phyloP scores from a whole-genome alignment of 2,329 filamentous ascomycete species.

The Thermochaetoides dissita region DNA sequence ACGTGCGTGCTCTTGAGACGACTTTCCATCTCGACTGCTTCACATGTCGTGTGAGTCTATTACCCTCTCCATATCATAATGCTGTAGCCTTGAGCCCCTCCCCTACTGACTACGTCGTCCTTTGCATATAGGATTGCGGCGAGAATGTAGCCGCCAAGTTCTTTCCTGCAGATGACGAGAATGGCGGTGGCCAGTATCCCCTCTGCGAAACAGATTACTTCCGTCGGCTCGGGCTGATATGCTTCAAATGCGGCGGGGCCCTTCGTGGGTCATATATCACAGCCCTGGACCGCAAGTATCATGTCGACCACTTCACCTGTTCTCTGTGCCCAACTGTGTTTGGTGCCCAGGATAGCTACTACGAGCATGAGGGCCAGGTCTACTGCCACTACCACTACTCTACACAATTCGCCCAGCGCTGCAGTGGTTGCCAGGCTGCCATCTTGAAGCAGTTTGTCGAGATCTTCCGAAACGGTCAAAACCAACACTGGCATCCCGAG shows the following conservation, averaged over 20 bases:
- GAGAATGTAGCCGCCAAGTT: conserved; percentile 98
- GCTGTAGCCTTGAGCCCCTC: background rate
- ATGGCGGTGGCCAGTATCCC: conserved; percentile 75
- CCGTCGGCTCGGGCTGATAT: conserved; percentile 75
- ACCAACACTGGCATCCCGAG: conserved; percentile 98
- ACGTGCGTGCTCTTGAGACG: conserved; percentile 82
- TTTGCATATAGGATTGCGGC: conserved; percentile 62
- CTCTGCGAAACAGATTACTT: conserved; percentile 98
- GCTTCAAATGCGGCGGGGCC: conserved; percentile 81
- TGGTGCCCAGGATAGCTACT: conserved; percentile 95
- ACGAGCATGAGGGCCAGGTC: conserved; percentile 90
- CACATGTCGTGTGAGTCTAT: conserved; percentile 68
- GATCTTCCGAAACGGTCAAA: conserved; percentile 93
- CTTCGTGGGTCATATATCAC: conserved; percentile 96
- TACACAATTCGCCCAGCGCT: conserved; percentile 88
- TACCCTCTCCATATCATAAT: no score
- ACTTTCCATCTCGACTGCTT: conserved; percentile 98
- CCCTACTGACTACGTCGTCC: conserved; percentile 2
- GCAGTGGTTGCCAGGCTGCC: conserved; percentile 90
- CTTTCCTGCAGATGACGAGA: conserved; percentile 88
- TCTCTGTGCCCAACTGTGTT: conserved; percentile 96
- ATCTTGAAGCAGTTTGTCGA: conserved; percentile 99
- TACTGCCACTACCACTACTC: conserved; percentile 99
- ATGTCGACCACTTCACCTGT: conserved; percentile 98
- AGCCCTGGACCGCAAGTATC: conserved; percentile 92